Base-by-base conservation (phyloP, 768 basidiomycete species). In the Daedaleopsis sinensis region DNA sequence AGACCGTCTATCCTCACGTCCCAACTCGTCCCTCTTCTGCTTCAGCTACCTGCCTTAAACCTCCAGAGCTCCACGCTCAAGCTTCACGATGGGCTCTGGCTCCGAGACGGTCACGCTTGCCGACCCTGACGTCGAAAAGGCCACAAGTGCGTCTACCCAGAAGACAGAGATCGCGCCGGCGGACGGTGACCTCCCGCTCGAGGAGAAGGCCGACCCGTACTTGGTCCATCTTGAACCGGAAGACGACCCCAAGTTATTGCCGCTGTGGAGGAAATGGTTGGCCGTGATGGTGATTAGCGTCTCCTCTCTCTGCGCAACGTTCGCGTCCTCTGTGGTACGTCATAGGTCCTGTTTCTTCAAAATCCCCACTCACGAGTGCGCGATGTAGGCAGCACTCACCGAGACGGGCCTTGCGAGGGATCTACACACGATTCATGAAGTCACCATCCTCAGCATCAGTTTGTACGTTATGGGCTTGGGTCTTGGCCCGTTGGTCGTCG, bases 311-410 rank as follows among this genome's bases (percentile, higher is more conserved):
- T 72, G 71, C 54, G 68, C 63, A 38, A 81, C 85, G 1, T 83
- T 80, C 67, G 80, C 81, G 13, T 87, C 85, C 1, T 85, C 84
- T 1, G 76, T 84, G 69, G 86, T 84, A 56, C 43, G 84, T 77
- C 23, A 23, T 23, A 11, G 39, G 21, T 12, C 23, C 4, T 32
- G 2, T 2, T 12, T 27, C 19, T 49, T 19, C 16, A 24, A 10
- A 32, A 15, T 19, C 15, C 5, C 39, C 23, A 13, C 35, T 15
- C 24, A n/a, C 8, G 44, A 18, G 21, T 39, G 16, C 7, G 11
- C 12, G 4, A 39, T 32, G 16, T 32, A 87, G 87, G 83, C 87
- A 11, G 75, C 84, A 0, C 86, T 85, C 54, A 84, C 91, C 1
- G 90, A 93, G 72, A 67, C 70, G 1, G 86, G 83, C 0, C 77